These are phyloP conservation scores for Blastobotrys raffinosifermentans DNA, from an alignment of 1,139 yeast genomes.

Conservation along the genomic window DNA sequence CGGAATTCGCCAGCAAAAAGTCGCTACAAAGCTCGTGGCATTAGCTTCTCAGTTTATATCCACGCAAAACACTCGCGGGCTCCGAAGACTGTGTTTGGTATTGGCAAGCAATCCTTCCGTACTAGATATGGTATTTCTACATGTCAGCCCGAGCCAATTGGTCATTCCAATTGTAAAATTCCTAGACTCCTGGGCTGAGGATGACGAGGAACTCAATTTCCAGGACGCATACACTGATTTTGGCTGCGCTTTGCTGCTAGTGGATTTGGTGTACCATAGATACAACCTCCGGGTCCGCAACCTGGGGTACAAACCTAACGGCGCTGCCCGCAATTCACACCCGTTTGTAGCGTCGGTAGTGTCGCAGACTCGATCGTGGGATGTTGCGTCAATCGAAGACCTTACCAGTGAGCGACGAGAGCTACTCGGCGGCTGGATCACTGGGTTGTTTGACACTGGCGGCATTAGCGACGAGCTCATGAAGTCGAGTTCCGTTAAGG, in stretches of 20 bases:
- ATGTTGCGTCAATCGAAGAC: slow-evolving; percentile 18
- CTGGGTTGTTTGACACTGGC: slow-evolving; percentile 75
- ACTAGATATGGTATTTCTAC: slow-evolving; percentile 39
- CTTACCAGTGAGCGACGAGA: slow-evolving; percentile 34
- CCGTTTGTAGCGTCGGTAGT: slow-evolving; percentile 1
- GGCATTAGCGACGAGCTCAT: slow-evolving; percentile 83
- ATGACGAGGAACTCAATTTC: slow-evolving; percentile 47
- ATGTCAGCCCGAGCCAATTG: slow-evolving; percentile 25
- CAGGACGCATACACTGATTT: slow-evolving; percentile 67
- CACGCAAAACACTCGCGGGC: slow-evolving; percentile 25
- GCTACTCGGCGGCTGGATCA: slow-evolving; percentile 68
- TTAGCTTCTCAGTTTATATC: slow-evolving; percentile 20
- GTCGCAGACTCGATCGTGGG: slow-evolving; percentile 3
- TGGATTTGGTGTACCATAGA: slow-evolving; percentile 41
- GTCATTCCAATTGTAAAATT: slow-evolving; percentile 30
- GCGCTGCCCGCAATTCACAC: neutral
- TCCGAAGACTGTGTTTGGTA: slow-evolving; percentile 46
- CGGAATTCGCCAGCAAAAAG: slow-evolving; percentile 24
- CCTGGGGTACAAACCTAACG: slow-evolving; percentile 13
- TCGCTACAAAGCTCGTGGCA: slow-evolving; percentile 21
- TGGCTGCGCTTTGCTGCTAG: slow-evolving; percentile 51
- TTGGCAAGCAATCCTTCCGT: slow-evolving; percentile 39
- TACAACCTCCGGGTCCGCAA: slow-evolving; percentile 39
- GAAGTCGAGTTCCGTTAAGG: slow-evolving; percentile 59
- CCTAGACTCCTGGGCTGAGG: slow-evolving; percentile 34